A percentile compares a stretch with the other conserved stretches of the same genome.
Evolutionary conservation across 1,139 yeast genomes (phyloP).

Genomic region (Pneumocystis wakefieldiae): DNA sequence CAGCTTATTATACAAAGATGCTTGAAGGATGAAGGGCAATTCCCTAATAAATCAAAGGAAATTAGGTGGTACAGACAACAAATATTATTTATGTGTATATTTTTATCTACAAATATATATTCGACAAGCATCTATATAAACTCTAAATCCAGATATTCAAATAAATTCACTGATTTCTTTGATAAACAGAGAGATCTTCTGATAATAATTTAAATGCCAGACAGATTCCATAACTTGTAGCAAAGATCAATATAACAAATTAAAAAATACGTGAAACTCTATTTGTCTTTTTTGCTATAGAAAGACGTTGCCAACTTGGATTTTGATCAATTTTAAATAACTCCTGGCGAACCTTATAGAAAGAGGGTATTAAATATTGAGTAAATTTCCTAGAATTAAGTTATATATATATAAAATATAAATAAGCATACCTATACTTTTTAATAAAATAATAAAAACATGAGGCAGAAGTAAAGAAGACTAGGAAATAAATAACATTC

Average conservation of each 20-base stretch:
- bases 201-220: too few relatives aligned
- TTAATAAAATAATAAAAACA: background rate
- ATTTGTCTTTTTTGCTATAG: background rate
- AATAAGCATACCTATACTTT: background rate
- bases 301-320: background rate
- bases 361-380: background rate
- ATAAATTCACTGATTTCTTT: too few relatives aligned
- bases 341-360: background rate
- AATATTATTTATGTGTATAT: background rate
- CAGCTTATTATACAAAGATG: too few relatives aligned
- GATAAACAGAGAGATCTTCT: too few relatives aligned
- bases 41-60: too few relatives aligned
- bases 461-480: background rate
- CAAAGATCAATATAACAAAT: background rate
- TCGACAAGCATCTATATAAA: too few relatives aligned
- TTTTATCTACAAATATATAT: too few relatives aligned
- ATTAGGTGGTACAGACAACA: background rate
- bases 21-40: background rate
- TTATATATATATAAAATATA: background rate
- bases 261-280: background rate
- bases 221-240: background rate
- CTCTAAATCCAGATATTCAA: too few relatives aligned
- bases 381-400: background rate
- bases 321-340: background rate
- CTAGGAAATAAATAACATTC: background rate